Evolutionary conservation across 495 filamentous ascomycete genomes (phyloP), one percentile per base, ranked within the genome.

Genomic region (Emericellopsis terricola): DNA sequence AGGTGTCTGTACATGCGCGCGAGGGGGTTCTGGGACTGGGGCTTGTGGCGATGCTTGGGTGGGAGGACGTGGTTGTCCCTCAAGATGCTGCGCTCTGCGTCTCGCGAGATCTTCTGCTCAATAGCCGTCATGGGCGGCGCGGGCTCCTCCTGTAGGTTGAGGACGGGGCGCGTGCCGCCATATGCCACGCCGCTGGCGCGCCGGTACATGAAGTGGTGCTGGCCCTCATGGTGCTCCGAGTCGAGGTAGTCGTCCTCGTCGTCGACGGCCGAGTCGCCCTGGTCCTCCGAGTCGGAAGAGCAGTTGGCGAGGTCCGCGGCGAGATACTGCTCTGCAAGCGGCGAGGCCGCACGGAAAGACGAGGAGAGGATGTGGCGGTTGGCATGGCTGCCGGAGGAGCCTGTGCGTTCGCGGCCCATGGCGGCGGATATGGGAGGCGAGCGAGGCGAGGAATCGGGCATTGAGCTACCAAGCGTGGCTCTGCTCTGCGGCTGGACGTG

Each of bases 1-100:
- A 59, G n/a, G 10, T 41, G 28, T 23, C 47, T 51, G 36, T 61
- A 65, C 24, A 59, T 33, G 28, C 50, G 50, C 9, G 33, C 19
- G 33, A 37, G 40, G 29, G 49, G 33, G 21, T 44, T 3, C 8
- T 40, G 26, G 15, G 38, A 29, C 32, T 39, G 34, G 42, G 30
- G 19, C 35, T 40, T 21, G 19, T 33, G 7, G 4, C 57, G 54
- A 44, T 74, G 68, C 41, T 78, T 76, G 11, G 75, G 69, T 6
- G 72, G 65, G 10, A 84, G 65, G 37, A 89, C 49, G 44, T 78
- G 60, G 45, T 87, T 89, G 44, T 92, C 83, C 33, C 76, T 61
- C 18, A 92, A 51, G 28, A 94, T 54, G 38, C 74, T 71, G 34
- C 78, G 62, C 52, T 89, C 83, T 31, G 85, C 79, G 16, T 69